Conservation (phyloP, 352 stramenopile genomes). For the Phytophthora hibernalis region DNA sequence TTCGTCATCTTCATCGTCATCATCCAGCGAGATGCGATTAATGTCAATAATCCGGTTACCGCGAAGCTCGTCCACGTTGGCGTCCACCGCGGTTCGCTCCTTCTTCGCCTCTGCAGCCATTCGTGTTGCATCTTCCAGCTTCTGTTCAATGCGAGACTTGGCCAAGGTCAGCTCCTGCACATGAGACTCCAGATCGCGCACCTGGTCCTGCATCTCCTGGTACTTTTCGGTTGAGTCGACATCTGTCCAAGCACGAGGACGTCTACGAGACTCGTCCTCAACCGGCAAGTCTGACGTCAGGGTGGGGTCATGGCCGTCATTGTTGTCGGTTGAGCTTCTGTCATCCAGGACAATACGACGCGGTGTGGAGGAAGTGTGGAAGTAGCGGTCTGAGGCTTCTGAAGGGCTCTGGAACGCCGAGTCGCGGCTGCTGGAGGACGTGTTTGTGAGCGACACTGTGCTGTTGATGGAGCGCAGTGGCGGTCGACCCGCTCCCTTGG, state of each 20-base stretch:
- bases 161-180: conserved; percentile 65
- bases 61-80: conserved; percentile 52
- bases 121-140: conserved; percentile 47
- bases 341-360: conserved; percentile 20
- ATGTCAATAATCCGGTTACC: conserved; percentile 75
- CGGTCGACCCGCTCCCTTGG: conserved; percentile 30
- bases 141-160: conserved; percentile 62
- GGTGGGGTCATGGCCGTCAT: conserved; percentile 16
- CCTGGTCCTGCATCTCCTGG: conserved; percentile 70
- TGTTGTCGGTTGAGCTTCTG: conserved; percentile 25
- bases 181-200: conserved; percentile 73
- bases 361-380: conserved; percentile 27
- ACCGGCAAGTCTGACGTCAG: conserved; percentile 38
- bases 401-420: conserved; percentile 43
- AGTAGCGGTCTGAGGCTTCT: conserved; percentile 33
- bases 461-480: conserved; percentile 49
- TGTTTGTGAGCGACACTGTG: conserved; percentile 42
- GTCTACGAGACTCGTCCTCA: conserved; percentile 44
- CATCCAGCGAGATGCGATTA: conserved; percentile 63
- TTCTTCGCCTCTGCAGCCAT: conserved; percentile 42
- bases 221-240: conserved; percentile 63
- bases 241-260: conserved; percentile 71
- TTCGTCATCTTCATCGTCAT: conserved; percentile 51
- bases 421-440: conserved; percentile 36
- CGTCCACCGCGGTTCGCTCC: conserved; percentile 48